Base-by-base conservation (phyloP, 2,329 filamentous ascomycete species). In the Apiospora rasikravindrae region DNA sequence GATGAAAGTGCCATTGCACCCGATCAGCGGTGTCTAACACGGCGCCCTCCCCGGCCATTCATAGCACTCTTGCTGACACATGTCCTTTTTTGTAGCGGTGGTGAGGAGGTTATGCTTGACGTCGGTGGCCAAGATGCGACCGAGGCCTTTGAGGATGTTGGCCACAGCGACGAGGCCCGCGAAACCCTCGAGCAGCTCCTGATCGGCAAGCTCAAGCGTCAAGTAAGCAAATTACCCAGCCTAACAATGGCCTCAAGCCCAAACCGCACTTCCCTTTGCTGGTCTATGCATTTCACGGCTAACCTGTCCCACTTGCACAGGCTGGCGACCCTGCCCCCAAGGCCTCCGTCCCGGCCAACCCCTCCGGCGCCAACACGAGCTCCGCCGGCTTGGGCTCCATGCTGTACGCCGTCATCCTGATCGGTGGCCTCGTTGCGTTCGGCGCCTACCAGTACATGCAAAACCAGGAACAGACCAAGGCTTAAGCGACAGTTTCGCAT, bases 131-230 rank as follows among this genome's bases (percentile, higher is more conserved):
- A 98, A 86, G 96, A 99, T 84, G 93, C 94, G 80, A 98, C 96
- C 79, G 96, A 98, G 86, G 96, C 96, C 74, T 99, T 99, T 83
- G 96, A 99, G 88, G 96, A 99, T 85, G 96, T 99, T 80, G 96
- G 96, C 81, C 96, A 99, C 92, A 97, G 94, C 80, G 96, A 99
- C 84, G 96, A 99, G 88, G 96, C 96, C 77, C 93, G 96, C 77
- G 96, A 98, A 87, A 96, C 97, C 77, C 91, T 99, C 72, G 91
- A 93, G 44, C 90, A 90, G 80, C 87, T 97, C 76, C 84, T 91
- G 70, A 88, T 96, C 77, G 95, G 94, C 76, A 88, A 82, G 49
- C 84, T 98, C 83, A 97, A 97, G 91, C 90, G 94, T 83, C 82
- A 89, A 88, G 94, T 97, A 89, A 80, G 91, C 82, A 73, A 24